Conservation (phyloP, 106 monocot genomes). For the Narthecium ossifragum region DNA sequence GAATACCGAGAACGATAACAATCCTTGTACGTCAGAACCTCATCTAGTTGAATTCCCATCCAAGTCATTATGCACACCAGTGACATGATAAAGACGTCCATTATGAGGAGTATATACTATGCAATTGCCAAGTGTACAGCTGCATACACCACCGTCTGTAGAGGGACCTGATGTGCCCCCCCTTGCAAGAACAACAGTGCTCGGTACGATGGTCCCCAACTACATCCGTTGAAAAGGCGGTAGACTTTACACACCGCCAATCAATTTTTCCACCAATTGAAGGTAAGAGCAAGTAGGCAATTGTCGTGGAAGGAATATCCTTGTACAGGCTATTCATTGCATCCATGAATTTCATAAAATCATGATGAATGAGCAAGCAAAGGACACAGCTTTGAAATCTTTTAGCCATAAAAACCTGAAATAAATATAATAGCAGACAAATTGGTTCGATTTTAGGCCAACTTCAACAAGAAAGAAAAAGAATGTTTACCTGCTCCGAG, state of each 20-base stretch:
- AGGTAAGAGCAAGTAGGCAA: constrained; percentile 54
- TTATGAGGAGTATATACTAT: constrained; percentile 62
- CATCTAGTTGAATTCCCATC: constrained; percentile 35
- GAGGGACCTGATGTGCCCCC: constrained; percentile 16
- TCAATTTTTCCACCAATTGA: constrained; percentile 32
- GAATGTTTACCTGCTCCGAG: constrained; percentile 12
- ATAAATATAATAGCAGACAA: no score
- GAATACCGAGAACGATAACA: constrained; percentile 37
- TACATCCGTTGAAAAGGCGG: constrained; percentile 7
- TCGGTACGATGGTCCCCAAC: not conserved
- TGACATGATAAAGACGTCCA: constrained; percentile 33
- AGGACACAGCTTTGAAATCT: constrained; percentile 43
- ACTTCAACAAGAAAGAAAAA: no score
- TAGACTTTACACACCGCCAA: constrained; percentile 36
- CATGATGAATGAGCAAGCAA: constrained; percentile 33
- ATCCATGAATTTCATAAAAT: constrained; percentile 15
- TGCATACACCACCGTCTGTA: constrained; percentile 21
- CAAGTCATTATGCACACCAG: constrained; percentile 27
- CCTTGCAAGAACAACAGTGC: constrained; percentile 13
- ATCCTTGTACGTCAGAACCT: constrained; percentile 32
- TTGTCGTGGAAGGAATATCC: constrained; percentile 8
- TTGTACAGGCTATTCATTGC: constrained; percentile 10
- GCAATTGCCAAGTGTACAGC: constrained; percentile 46
- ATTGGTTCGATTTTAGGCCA: no score
- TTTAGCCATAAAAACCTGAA: constrained; percentile 41